phyloP scores from a whole-genome alignment of 164 flowering plant genomes.

The Litsea cubeba region DNA sequence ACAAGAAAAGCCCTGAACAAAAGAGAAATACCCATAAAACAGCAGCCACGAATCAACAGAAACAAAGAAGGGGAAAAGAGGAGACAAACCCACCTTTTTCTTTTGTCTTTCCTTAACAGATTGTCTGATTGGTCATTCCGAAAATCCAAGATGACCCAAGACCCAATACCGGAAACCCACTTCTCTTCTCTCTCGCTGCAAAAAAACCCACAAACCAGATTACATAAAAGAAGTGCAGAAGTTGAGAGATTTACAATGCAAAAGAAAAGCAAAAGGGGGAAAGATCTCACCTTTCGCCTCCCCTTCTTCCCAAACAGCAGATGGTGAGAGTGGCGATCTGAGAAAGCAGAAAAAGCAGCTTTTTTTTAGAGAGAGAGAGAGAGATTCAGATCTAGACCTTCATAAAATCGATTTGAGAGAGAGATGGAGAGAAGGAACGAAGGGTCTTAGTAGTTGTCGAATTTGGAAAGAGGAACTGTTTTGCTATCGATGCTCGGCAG shows the following conservation, averaged over 20 bases:
- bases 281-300: neutral
- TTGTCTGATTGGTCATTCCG: neutral
- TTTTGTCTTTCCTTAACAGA: neutral
- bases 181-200: neutral
- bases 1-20: neutral
- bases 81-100: neutral
- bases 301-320: neutral
- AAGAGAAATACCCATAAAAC: neutral
- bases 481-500: conserved; percentile 6
- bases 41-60: neutral
- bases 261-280: neutral
- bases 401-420: conserved; percentile 14
- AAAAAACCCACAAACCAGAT: neutral
- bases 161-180: neutral
- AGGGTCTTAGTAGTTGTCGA: neutral
- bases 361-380: conserved; percentile 14
- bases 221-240: neutral
- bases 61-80: neutral
- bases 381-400: conserved; percentile 20
- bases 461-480: conserved; percentile 1
- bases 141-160: neutral
- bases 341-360: conserved; percentile 10
- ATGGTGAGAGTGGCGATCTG: conserved; percentile 9
- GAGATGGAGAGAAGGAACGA: neutral
- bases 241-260: neutral